phyloP scores from a whole-genome alignment of 768 basidiomycete genomes.

The Cyclocybe cylindracea region DNA sequence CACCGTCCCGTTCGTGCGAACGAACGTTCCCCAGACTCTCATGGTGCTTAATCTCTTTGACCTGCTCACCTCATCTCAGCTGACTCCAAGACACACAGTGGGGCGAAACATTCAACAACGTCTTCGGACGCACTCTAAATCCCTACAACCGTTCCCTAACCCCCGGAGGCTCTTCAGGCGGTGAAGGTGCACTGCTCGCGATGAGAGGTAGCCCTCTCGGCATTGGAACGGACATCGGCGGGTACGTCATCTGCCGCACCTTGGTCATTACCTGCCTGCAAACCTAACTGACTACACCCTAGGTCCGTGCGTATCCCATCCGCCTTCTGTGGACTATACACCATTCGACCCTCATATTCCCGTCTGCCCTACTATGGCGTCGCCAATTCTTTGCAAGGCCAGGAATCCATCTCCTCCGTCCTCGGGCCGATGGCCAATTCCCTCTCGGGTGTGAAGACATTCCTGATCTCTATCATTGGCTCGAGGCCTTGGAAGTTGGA shows the following conservation, averaged over 20 bases:
- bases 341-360: constrained; percentile 54
- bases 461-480: constrained; percentile 52
- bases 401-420: constrained; percentile 57
- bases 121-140: constrained; percentile 64
- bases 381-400: constrained; percentile 51
- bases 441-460: constrained; percentile 50
- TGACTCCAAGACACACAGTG: constrained; percentile 21
- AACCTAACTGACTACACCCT: neutral
- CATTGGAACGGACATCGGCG: constrained; percentile 65
- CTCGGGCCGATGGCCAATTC: constrained; percentile 59
- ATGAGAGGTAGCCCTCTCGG: constrained; percentile 62
- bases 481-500: constrained; percentile 57
- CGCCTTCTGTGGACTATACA: constrained; percentile 58
- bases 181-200: constrained; percentile 65
- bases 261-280: neutral
- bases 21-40: constrained; percentile 75
- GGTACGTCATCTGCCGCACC: constrained; percentile 37
- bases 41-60: constrained; percentile 44
- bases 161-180: constrained; percentile 66
- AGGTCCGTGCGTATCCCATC: constrained; percentile 61
- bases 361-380: constrained; percentile 58
- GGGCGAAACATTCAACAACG: constrained; percentile 63
- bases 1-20: constrained; percentile 70
- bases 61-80: neutral
- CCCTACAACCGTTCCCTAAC: constrained; percentile 59